These are phyloP conservation scores for Paraleonurus japonicus DNA, from an alignment of 257 asterid species.

Conservation along the genomic window DNA sequence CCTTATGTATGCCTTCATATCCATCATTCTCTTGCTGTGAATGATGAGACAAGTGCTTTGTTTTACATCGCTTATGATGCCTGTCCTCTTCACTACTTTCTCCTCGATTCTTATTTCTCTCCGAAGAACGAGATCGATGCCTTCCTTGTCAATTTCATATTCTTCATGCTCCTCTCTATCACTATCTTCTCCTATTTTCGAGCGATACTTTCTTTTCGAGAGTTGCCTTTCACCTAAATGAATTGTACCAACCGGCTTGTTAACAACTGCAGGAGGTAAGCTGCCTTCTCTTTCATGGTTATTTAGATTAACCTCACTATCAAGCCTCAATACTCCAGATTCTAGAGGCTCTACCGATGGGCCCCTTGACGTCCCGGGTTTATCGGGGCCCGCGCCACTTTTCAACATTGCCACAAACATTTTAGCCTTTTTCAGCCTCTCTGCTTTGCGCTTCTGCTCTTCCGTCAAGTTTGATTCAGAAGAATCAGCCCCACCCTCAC, in stretches of 20 bases:
- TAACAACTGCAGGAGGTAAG: constrained; percentile 38
- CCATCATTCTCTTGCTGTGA: constrained; percentile 33
- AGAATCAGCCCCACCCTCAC: constrained; percentile 36
- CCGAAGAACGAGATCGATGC: constrained; percentile 30
- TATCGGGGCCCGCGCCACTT: constrained; percentile 52
- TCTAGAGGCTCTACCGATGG: constrained; percentile 63
- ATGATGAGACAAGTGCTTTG: constrained; percentile 31
- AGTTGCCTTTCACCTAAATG: constrained; percentile 40
- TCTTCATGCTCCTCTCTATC: constrained; percentile 27
- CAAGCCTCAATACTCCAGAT: constrained; percentile 35
- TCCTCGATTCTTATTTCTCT: constrained; percentile 30
- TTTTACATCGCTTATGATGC: constrained; percentile 31
- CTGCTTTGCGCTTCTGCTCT: constrained; percentile 87
- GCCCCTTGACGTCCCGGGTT: constrained; percentile 47
- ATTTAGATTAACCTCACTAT: constrained; percentile 31
- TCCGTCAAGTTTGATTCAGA: constrained; percentile 49
- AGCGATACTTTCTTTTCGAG: constrained; percentile 44
- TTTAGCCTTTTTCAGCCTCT: constrained; percentile 85
- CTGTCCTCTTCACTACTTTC: constrained; percentile 38
- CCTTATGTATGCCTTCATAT: constrained; percentile 28
- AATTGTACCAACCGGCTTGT: constrained; percentile 33
- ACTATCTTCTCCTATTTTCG: constrained; percentile 37
- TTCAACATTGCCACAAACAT: constrained; percentile 83
- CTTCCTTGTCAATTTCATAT: constrained; percentile 36
- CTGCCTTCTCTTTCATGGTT: constrained; percentile 45